A percentile compares a stretch with the other conserved stretches of the same genome.
Evolutionary conservation across 2,329 filamentous ascomycete species (phyloP).

Genomic region (Xylaria sp.): DNA sequence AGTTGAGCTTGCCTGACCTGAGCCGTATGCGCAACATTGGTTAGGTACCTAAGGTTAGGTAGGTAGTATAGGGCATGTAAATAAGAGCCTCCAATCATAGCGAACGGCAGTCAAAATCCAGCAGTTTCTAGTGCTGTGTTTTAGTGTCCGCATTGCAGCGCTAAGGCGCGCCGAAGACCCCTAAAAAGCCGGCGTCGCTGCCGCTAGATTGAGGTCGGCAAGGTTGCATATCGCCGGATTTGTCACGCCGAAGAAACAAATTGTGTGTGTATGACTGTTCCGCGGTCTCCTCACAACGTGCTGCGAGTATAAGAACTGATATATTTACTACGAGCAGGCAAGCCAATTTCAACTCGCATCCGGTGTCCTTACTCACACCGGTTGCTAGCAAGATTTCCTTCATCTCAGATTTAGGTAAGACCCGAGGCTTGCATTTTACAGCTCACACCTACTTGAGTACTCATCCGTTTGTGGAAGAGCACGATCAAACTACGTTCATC

Average conservation of each 20-base stretch:
- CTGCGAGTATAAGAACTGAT: neutral
- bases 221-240: slow-evolving; percentile 22
- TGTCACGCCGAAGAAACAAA: slow-evolving; percentile 19
- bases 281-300: slow-evolving; percentile 2
- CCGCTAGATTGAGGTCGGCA: neutral
- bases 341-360: too few relatives aligned
- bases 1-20: too few relatives aligned
- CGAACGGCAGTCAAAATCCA: neutral
- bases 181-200: slow-evolving; percentile 5
- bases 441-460: too few relatives aligned
- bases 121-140: neutral
- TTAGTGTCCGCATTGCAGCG: neutral
- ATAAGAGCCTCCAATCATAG: neutral
- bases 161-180: neutral
- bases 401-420: too few relatives aligned
- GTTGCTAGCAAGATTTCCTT: too few relatives aligned
- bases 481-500: too few relatives aligned
- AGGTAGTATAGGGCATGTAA: neutral
- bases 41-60: neutral
- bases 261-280: slow-evolving; percentile 1
- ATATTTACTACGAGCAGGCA: too few relatives aligned
- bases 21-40: too few relatives aligned
- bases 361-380: too few relatives aligned
- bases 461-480: too few relatives aligned
- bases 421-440: too few relatives aligned